Conservation (phyloP, 257 asterid species). For the Petunia axillaris region DNA sequence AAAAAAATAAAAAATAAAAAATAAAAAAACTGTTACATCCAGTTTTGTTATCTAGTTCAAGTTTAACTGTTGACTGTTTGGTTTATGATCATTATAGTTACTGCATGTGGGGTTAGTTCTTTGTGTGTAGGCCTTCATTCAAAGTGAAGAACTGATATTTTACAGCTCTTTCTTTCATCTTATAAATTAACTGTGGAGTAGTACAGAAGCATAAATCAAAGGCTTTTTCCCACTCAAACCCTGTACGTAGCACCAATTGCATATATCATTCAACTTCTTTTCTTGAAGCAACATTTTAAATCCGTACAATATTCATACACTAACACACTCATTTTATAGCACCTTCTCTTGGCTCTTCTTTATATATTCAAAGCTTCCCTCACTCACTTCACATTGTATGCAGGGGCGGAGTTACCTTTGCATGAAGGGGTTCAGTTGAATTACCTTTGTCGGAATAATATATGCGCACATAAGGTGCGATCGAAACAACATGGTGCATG, state of each 20-base stretch:
- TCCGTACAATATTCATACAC: neutral
- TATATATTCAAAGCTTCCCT: no score
- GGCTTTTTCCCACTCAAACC: neutral
- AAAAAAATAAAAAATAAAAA: no score
- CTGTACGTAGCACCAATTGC: neutral
- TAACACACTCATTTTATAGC: neutral
- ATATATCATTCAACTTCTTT: slow-evolving; percentile 14
- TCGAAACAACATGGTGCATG: no score
- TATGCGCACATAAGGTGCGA: no score
- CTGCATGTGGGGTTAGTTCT: neutral
- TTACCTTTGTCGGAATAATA: no score
- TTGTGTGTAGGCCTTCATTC: neutral
- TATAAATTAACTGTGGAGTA: slow-evolving; percentile 2
- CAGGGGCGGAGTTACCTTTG: no score
- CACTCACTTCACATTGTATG: no score
- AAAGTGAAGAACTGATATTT: neutral
- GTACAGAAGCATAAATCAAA: slow-evolving; percentile 8
- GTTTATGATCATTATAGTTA: neutral
- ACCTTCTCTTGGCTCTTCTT: neutral
- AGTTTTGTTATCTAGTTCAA: neutral
- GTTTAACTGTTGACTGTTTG: neutral
- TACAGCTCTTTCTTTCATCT: neutral
- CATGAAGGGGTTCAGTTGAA: no score
- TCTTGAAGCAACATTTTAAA: neutral
- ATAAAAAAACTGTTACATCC: neutral